These are phyloP conservation scores for Terana coerulea DNA, from an alignment of 768 basidiomycete species.

Conservation along the genomic window DNA sequence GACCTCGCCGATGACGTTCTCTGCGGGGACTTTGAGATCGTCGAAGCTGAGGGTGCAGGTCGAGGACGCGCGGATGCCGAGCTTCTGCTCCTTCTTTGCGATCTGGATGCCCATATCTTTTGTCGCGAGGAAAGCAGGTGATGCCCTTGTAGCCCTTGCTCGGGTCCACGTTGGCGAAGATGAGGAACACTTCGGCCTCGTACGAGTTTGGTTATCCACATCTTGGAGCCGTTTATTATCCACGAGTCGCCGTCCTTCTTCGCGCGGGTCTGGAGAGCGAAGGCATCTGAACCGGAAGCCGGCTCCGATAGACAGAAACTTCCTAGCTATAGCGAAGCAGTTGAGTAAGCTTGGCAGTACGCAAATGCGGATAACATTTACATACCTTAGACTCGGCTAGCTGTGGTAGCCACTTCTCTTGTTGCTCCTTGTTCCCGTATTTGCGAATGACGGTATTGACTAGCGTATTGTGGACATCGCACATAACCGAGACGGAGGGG, in stretches of 20 bases:
- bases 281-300: constrained; percentile 93
- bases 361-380: not conserved
- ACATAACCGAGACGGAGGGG: constrained; percentile 93
- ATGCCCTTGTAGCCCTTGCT: constrained; percentile 98
- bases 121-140: constrained; percentile 93
- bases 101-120: constrained; percentile 97
- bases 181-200: constrained; percentile 88
- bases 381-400: constrained; percentile 73
- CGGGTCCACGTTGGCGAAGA: constrained; percentile 95
- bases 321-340: constrained; percentile 59
- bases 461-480: constrained; percentile 98
- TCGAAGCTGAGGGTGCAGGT: constrained; percentile 96
- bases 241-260: constrained; percentile 82
- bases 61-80: constrained; percentile 94
- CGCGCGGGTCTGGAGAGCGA: constrained; percentile 92
- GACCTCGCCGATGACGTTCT: constrained; percentile 89
- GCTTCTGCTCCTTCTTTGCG: constrained; percentile 98
- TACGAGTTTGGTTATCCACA: constrained; percentile 99
- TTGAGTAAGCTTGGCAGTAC: not conserved
- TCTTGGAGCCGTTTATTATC: constrained; percentile 94
- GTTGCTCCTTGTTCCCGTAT: constrained; percentile 80
- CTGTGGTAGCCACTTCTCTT: constrained; percentile 84
- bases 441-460: constrained; percentile 92
- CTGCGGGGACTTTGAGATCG: constrained; percentile 79
- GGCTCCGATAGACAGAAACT: constrained; percentile 95